Evolutionary conservation across 805 yeast genomes (phyloP).

Genomic region (Monosporozyma aquatica): DNA sequence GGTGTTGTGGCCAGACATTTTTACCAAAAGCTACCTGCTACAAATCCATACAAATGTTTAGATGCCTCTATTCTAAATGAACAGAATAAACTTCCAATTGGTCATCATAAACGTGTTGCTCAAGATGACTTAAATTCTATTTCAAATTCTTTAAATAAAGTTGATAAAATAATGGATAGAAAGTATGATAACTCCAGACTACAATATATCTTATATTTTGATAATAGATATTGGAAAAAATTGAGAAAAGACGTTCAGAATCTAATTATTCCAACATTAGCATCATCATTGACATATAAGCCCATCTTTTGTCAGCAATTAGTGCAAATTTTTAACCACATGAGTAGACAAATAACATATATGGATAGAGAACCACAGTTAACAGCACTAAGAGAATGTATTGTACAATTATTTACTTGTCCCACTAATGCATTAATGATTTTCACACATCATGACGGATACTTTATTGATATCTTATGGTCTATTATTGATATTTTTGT

Average conservation of each 20-base stretch:
- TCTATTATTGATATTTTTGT: conserved; percentile 39
- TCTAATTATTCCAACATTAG: conserved; percentile 45
- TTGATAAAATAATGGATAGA: conserved; percentile 8
- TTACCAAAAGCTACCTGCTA: conserved; percentile 11
- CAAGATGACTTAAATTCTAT: conserved; percentile 18
- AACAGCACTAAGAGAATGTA: conserved; percentile 61
- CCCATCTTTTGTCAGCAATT: conserved; percentile 43
- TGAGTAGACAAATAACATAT: conserved; percentile 39
- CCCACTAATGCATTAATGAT: conserved; percentile 63
- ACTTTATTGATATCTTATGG: conserved; percentile 38
- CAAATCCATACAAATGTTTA: conserved; percentile 17
- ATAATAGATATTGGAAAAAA: conserved; percentile 47
- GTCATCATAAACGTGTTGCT: conserved; percentile 25
- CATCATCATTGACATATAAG: conserved; percentile 43
- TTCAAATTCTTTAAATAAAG: conserved; percentile 23
- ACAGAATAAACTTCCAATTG: conserved; percentile 28
- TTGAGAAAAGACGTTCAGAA: conserved; percentile 41
- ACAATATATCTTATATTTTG: conserved; percentile 50
- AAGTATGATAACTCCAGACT: conserved; percentile 38
- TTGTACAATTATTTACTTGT: conserved; percentile 83
- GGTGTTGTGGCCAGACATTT: conserved; percentile 19
- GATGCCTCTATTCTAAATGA: conserved; percentile 31
- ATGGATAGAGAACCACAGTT: conserved; percentile 85
- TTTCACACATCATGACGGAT: conserved; percentile 29
- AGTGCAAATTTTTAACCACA: conserved; percentile 44